Evolutionary conservation across 306 rosid species (phyloP).

Genomic region (Acacia melanoxylon): DNA sequence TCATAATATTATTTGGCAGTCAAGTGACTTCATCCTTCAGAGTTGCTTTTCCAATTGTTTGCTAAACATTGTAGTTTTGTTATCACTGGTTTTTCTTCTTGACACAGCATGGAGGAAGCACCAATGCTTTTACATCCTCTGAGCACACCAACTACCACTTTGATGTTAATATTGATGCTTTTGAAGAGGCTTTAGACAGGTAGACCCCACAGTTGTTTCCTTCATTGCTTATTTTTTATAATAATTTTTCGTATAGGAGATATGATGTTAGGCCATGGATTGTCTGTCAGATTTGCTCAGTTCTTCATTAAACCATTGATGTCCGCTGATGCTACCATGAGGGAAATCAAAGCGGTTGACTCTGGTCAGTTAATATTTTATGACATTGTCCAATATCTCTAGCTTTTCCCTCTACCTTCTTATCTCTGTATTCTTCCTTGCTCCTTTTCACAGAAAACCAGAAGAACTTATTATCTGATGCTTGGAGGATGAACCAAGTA

Average conservation of each 20-base stretch:
- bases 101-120: constrained; percentile 79
- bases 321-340: constrained; percentile 93
- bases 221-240: constrained; percentile 6
- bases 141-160: constrained; percentile 78
- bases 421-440: constrained; percentile 13
- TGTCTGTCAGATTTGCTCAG: constrained; percentile 76
- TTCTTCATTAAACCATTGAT: constrained; percentile 91
- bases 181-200: constrained; percentile 98
- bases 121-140: constrained; percentile 76
- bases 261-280: constrained; percentile 31
- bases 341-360: constrained; percentile 98
- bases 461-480: constrained; percentile 85
- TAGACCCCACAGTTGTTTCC: constrained; percentile 32
- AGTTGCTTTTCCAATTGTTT: constrained; percentile 4
- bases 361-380: constrained; percentile 64
- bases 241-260: not conserved
- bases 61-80: constrained; percentile 27
- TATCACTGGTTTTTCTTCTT: constrained; percentile 19
- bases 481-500: constrained; percentile 94
- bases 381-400: constrained; percentile 3
- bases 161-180: constrained; percentile 79
- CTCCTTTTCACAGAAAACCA: constrained; percentile 66
- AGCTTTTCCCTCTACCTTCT: constrained; percentile 9
- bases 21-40: not conserved
- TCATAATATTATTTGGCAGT: not conserved